Percentiles rank a stretch among this genome's conserved stretches.
These are phyloP conservation scores for Cyclanthera cordifolia DNA, from an alignment of 306 rosid genomes.

Conservation along the genomic window DNA sequence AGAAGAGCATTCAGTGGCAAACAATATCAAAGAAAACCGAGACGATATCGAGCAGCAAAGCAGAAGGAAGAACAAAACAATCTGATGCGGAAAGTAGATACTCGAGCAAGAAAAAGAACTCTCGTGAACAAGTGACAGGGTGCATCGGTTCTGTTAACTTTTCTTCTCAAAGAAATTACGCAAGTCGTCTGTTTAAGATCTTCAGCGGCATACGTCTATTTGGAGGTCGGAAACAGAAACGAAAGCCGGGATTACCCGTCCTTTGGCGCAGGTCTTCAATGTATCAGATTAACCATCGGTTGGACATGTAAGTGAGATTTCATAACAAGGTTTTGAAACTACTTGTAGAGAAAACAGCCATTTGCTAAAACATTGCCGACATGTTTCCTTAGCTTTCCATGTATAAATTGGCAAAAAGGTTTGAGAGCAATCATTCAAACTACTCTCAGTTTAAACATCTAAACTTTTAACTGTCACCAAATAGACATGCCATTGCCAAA, in stretches of 20 bases:
- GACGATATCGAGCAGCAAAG: conserved; percentile 18
- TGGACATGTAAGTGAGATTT: conserved; percentile 6
- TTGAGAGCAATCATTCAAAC: too few species aligned
- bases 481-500: too few species aligned
- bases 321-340: conserved; percentile 28
- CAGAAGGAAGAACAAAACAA: conserved; percentile 26
- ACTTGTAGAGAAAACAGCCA: background rate
- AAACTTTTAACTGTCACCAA: too few species aligned
- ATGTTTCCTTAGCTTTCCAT: too few species aligned
- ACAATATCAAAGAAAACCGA: conserved; percentile 36
- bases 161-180: conserved; percentile 53
- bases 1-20: conserved; percentile 52
- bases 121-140: conserved; percentile 44
- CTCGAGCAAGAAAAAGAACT: conserved; percentile 38
- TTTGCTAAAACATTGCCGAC: too few species aligned
- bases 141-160: conserved; percentile 68
- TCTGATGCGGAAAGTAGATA: conserved; percentile 41
- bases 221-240: conserved; percentile 44
- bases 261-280: conserved; percentile 26
- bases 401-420: too few species aligned
- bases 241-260: conserved; percentile 31
- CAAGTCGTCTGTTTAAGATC: conserved; percentile 42
- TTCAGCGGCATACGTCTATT: conserved; percentile 44
- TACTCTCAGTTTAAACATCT: too few species aligned
- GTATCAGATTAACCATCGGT: conserved; percentile 21